A percentile compares a stretch with the other conserved stretches of the same genome.
Conservation (phyloP, 441 rosid genomes). For the Syzygium malaccense region DNA sequence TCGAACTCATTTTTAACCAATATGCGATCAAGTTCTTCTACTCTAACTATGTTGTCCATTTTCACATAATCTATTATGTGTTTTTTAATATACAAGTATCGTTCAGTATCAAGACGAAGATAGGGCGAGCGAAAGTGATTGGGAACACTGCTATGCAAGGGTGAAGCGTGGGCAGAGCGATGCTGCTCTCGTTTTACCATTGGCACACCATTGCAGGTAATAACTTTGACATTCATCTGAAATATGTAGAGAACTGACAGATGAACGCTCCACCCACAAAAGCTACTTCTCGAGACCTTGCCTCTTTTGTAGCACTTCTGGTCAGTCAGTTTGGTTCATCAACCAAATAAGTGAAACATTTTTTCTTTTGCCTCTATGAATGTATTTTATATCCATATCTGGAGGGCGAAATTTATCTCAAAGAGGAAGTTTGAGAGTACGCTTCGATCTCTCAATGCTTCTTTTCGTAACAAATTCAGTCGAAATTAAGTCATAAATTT, state of each 20-base stretch:
- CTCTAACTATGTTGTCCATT: not conserved
- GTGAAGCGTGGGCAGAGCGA: constrained; percentile 71
- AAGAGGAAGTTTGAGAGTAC: too few species aligned
- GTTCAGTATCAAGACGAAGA: constrained; percentile 37
- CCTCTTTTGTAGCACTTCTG: constrained; percentile 39
- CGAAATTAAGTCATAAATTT: constrained; percentile 44
- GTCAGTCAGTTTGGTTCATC: constrained; percentile 70
- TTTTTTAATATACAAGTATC: constrained; percentile 46
- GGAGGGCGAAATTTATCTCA: too few species aligned
- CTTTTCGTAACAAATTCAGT: constrained; percentile 22
- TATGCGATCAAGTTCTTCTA: not conserved
- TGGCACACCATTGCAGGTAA: constrained; percentile 48
- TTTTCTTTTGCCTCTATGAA: not conserved
- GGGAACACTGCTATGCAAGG: constrained; percentile 57
- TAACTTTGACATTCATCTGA: constrained; percentile 63
- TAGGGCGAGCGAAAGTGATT: constrained; percentile 65
- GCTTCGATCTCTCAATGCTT: too few species aligned
- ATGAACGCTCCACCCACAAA: not conserved
- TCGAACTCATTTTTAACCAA: not conserved
- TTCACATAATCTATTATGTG: not conserved
- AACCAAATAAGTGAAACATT: not conserved
- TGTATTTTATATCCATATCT: too few species aligned
- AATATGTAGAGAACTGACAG: constrained; percentile 33
- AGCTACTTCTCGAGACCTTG: constrained; percentile 50
- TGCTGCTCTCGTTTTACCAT: constrained; percentile 79